Base-by-base conservation (phyloP, 352 stramenopile species). In the Halophytophthora batemanensis region DNA sequence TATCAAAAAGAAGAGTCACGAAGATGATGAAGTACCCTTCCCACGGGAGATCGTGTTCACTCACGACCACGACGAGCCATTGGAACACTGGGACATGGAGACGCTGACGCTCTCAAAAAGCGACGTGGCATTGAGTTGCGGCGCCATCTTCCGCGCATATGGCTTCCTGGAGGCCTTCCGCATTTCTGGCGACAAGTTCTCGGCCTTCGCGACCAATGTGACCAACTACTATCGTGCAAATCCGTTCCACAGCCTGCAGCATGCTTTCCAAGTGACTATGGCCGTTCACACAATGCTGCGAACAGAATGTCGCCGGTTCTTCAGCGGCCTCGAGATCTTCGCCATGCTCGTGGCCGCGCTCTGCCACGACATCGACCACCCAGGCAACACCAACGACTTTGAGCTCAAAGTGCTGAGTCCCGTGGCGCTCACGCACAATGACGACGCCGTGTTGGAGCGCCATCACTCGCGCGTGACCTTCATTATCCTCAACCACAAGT, bases 311-410 rank as follows among this genome's bases (percentile, higher is more conserved):
- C 74, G 77, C 28, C 77, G 75, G 43, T 82, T 78, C 39, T 86
- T 86, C 23, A 82, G 56, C 31, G 64, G 65, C 5, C 35, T 90
- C 23, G 74, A 91, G 48, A 86, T 86, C 45, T 90, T 94, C 28
- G 48, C 81, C 14, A 74, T 91, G 63, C 62, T 93, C 5, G 37
- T 95, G 5, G 78, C 76, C 2, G 75, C 81, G 5, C 57, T 93
- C 28, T 82, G 77, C 35, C 85, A 95, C 55, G 84, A 95, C 59
- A 78, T 94, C 35, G 83, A 91, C 47, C 86, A 96, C 55, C 79
- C 82, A 2, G 80, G 82, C 41, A 82, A 87, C 48, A 91, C 64
- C 19, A 96, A 96, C 53, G 77, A 84, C 57, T 95, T 96, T 58
- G 73, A 94, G 63, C 61, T 92, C 23, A 87, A 87, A 23, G 77